phyloP scores from a whole-genome alignment of 2,329 filamentous ascomycete genomes.

The Ascomycota sp. region DNA sequence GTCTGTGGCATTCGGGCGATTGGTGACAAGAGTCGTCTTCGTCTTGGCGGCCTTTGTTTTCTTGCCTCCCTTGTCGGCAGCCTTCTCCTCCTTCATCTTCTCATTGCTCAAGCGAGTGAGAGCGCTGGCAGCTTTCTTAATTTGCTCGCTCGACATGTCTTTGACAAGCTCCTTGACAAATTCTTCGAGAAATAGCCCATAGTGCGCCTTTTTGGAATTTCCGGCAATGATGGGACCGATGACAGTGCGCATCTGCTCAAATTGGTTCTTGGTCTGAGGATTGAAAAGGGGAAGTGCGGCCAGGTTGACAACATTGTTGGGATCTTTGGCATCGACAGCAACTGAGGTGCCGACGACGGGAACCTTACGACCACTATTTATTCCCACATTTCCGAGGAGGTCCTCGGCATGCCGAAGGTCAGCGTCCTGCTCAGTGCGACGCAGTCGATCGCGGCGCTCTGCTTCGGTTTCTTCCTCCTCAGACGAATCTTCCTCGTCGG shows the following conservation, averaged over 20 bases:
- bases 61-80: conserved; percentile 79
- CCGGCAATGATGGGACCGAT: conserved; percentile 55
- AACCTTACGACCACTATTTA: conserved; percentile 41
- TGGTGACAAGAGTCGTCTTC: conserved; percentile 60
- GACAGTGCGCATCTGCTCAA: conserved; percentile 53
- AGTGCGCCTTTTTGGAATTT: conserved; percentile 75
- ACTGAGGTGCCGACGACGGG: conserved; percentile 43
- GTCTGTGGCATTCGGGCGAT: conserved; percentile 40
- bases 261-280: conserved; percentile 68
- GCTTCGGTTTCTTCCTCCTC: conserved; percentile 52
- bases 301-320: conserved; percentile 61
- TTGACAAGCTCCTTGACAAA: conserved; percentile 71
- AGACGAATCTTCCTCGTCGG: conserved; percentile 33
- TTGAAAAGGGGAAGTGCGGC: conserved; percentile 66
- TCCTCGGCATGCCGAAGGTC: conserved; percentile 82
- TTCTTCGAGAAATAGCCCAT: conserved; percentile 73
- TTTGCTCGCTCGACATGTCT: conserved; percentile 74
- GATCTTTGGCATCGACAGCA: conserved; percentile 47
- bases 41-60: conserved; percentile 94
- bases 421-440: conserved; percentile 61
- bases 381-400: conserved; percentile 57
- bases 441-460: conserved; percentile 50
- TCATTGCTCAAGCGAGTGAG: conserved; percentile 86
- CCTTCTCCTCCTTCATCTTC: conserved; percentile 97
- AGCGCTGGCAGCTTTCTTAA: conserved; percentile 81